Base-by-base conservation (phyloP, 2,329 filamentous ascomycete species). In the Clonostachys rosea region DNA sequence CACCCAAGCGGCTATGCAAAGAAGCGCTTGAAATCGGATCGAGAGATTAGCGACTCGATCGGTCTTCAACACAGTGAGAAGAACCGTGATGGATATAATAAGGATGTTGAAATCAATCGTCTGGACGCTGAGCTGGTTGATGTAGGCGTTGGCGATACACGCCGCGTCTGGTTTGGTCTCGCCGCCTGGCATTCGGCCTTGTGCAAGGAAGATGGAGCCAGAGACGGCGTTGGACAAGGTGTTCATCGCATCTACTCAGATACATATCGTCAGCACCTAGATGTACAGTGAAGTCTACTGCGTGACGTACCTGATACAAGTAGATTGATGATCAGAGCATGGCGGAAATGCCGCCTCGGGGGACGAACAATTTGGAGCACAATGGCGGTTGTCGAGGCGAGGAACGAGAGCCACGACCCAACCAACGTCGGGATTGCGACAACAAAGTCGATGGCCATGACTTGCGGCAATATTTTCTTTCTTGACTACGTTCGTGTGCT, bases 111-210 rank as follows among this genome's bases (percentile, higher is more conserved):
- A 68, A 47, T 69, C 66, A 30, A 61, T 61, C 4, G 67, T 65
- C 53, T 74, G 70, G 13, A 73, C 71, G 3, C 67, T 71, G 43
- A 73, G 59, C 46, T 75, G 72, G 20, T 69, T 69, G 36, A 73
- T 50, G 57, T 67, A 71, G 35, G 70, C 72, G 52, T 74, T 75
- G 17, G 66, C 47, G 9, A 59, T 59, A 50, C 71, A 75, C 4
- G 61, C 17, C 13, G 11, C 42, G 41, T 12, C 34, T n/a, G 5
- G 9, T 5, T 1, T 37, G 63, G 1, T 55, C n/a, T 11, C 66
- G 63, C 9, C 58, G 49, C 7, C 47, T 40, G 16, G 16, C 13
- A 24, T 42, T 14, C 69, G 53, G 11, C 60, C 52, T 1, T 51
- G 50, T 33, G 60, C 55, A 5, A 69, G 53, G 12, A 64, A 61